A percentile compares a stretch with the other conserved stretches of the same genome.
These are phyloP conservation scores for Fusarium kyushuense DNA, from an alignment of 2,329 filamentous ascomycete species.

Conservation along the genomic window DNA sequence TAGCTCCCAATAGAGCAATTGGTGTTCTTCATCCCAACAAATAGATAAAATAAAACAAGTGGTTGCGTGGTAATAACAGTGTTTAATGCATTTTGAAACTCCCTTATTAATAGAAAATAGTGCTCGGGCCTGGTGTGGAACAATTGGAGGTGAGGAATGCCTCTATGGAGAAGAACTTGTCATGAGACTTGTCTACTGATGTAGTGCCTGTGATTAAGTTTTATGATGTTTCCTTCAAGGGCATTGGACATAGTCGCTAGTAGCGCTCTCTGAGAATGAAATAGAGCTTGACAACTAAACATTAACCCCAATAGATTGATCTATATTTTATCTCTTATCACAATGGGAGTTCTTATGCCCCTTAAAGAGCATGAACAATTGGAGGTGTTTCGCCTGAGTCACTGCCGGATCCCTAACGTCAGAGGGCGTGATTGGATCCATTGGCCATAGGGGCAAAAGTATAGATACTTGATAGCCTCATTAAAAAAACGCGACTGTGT, in stretches of 20 bases:
- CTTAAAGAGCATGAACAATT: conserved; percentile 29
- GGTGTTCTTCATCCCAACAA: conserved; percentile 18
- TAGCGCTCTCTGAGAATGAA: neutral
- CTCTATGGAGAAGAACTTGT: too few relatives aligned
- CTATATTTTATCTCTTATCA: neutral
- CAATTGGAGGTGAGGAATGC: neutral
- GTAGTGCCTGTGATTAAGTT: neutral
- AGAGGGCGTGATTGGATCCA: conserved; percentile 26
- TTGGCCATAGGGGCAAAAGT: conserved; percentile 22
- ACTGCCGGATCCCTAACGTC: conserved; percentile 38
- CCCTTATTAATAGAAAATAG: conserved; percentile 11
- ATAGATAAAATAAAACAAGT: conserved; percentile 19
- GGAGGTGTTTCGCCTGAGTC: conserved; percentile 44
- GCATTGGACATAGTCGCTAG: neutral
- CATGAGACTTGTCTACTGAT: neutral
- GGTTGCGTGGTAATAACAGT: conserved; percentile 13
- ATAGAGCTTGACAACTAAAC: neutral
- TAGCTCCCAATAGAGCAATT: conserved; percentile 12
- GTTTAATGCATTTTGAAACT: conserved; percentile 26
- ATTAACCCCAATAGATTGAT: neutral
- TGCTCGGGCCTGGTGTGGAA: neutral
- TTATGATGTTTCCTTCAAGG: neutral
- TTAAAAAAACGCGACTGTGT: conserved; percentile 16
- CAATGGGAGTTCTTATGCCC: neutral
- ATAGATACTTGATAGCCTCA: conserved; percentile 30